Evolutionary conservation across 2,329 filamentous ascomycete genomes (phyloP).

Genomic region (Fusarium sp.): DNA sequence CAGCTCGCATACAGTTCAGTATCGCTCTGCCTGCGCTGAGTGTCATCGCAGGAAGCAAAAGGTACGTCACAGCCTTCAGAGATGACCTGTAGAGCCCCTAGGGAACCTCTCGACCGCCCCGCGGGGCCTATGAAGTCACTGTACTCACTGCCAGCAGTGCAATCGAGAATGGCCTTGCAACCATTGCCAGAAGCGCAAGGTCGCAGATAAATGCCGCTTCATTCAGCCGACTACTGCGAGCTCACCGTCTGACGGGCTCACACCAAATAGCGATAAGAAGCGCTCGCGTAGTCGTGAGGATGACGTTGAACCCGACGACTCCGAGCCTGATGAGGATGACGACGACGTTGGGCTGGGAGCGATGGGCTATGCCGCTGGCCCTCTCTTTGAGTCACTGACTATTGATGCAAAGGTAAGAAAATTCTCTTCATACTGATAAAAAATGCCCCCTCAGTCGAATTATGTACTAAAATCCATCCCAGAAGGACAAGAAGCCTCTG

Average conservation of each 20-base stretch:
- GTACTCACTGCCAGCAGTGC: constrained; percentile 47
- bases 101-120: not conserved
- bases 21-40: constrained; percentile 55
- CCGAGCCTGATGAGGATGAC: constrained; percentile 40
- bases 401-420: constrained; percentile 39
- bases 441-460: not conserved
- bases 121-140: constrained; percentile 46
- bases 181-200: constrained; percentile 52
- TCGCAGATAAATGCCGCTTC: constrained; percentile 50
- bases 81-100: not conserved
- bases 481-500: constrained; percentile 27
- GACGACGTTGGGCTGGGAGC: constrained; percentile 46
- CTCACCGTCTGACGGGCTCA: constrained; percentile 29
- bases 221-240: constrained; percentile 33
- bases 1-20: constrained; percentile 53
- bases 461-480: not conserved
- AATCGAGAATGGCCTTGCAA: constrained; percentile 53
- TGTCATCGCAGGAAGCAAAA: constrained; percentile 55
- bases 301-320: constrained; percentile 25
- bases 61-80: constrained; percentile 33
- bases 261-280: constrained; percentile 34
- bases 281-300: constrained; percentile 37
- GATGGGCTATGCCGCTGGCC: constrained; percentile 48
- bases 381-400: constrained; percentile 45
- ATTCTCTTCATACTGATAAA: accelerated